Base-by-base conservation (phyloP, 2,329 filamentous ascomycete genomes). In the Nigrospora sphaerica region DNA sequence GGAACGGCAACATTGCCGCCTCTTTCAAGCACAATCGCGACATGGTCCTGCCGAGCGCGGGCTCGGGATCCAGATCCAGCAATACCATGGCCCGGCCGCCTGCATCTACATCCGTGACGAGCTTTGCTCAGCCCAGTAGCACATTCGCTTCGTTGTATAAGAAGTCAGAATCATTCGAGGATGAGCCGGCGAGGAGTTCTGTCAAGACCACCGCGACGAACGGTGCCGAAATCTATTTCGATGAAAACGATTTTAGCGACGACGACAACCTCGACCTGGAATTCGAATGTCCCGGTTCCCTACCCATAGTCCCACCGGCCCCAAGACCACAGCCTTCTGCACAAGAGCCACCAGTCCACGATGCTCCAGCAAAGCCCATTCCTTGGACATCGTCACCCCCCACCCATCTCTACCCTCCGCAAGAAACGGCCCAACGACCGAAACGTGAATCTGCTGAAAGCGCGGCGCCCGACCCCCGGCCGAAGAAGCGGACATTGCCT, bases 211-310 rank as follows among this genome's bases (percentile, higher is more conserved):
- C 58, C 23, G 42, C 54, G 50, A 65, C 63, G 43, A 41, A 53
- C 11, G 45, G 52, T 6, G 42, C 53, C n/a, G 49, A 59, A 6
- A 77, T 86, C 11, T 79, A 77, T 49, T 86, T 90, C 52, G 79
- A 82, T 49, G 86, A 90, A 51, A 83, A 92, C 55, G 91, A 95
- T 59, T 93, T 95, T 54, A 88, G 89, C 57, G 87, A 92, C 60
- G 90, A 95, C 55, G 77, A 84, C 17, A 79, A 89, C 46, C 71
- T 95, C 19, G 86, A 88, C 50, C 65, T 86, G 17, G 78, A 90
- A 51, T 77, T 82, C 44, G 75, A 86, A 48, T 74, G 80, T 48
- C 80, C 83, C 0, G 64, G 71, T 2, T 70, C 76, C 2, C 71
- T 80, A 4, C 72, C 72, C 9, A 46, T 58, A 12, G 56, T 52